Percentiles rank a stretch among this genome's conserved stretches.
Evolutionary conservation across 2,329 filamentous ascomycete species (phyloP).

Genomic region (Clonostachys rhizophaga): DNA sequence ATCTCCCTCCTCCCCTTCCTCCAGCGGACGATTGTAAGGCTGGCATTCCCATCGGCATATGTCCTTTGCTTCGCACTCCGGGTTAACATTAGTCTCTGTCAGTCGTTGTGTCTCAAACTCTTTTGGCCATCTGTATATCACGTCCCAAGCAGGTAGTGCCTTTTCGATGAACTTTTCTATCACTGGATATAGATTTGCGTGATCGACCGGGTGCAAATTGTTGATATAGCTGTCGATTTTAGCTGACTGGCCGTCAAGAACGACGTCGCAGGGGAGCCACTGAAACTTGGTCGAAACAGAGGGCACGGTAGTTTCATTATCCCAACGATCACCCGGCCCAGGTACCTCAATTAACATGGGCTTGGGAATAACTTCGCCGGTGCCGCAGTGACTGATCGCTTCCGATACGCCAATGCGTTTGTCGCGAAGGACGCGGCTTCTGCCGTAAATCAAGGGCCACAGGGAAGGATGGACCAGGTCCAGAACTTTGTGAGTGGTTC

Average conservation of each 20-base stretch:
- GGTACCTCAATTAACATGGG: not conserved
- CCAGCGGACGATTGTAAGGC: constrained; percentile 11
- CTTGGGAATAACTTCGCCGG: constrained; percentile 18
- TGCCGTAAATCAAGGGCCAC: constrained; percentile 53
- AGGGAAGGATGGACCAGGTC: constrained; percentile 62
- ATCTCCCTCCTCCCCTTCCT: constrained; percentile 13
- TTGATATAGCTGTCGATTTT: constrained; percentile 47
- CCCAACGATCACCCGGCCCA: not conserved
- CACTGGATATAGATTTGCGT: constrained; percentile 29
- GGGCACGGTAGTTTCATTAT: not conserved
- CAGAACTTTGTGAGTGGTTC: constrained; percentile 49
- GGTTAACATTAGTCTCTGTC: constrained; percentile 1
- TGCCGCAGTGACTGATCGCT: constrained; percentile 24
- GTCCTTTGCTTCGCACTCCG: constrained; percentile 9
- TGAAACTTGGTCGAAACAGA: constrained; percentile 24
- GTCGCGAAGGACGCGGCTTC: constrained; percentile 24
- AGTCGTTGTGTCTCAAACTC: constrained; percentile 19
- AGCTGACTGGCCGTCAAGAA: constrained; percentile 25
- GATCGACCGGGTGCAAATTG: constrained; percentile 39
- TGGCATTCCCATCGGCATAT: constrained; percentile 5
- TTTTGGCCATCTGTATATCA: constrained; percentile 20
- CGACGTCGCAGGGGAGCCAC: constrained; percentile 46
- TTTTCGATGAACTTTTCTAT: constrained; percentile 34
- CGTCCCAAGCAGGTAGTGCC: constrained; percentile 40
- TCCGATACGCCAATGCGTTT: constrained; percentile 25